Percentiles rank a stretch among this genome's conserved stretches.
Evolutionary conservation across 116 monocot genomes (phyloP).

Genomic region (Cymodocea nodosa): DNA sequence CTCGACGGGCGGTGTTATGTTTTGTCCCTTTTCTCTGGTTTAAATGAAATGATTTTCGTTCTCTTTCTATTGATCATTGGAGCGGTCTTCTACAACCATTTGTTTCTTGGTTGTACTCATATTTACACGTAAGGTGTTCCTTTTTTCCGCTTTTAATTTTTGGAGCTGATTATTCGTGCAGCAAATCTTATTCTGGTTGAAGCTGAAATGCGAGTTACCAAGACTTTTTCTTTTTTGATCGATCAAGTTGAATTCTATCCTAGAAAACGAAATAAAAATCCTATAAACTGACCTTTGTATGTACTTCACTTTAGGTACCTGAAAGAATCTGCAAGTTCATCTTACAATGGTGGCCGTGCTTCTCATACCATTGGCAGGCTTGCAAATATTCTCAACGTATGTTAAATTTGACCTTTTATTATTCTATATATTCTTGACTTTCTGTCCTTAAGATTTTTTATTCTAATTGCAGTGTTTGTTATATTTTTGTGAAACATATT

Average conservation of each 20-base stretch:
- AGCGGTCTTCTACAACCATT: too few species aligned
- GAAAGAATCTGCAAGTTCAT: slow-evolving; percentile 48
- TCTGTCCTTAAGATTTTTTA: background rate
- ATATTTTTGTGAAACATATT: background rate
- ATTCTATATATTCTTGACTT: background rate
- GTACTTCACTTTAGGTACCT: slow-evolving; percentile 33
- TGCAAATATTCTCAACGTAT: slow-evolving; percentile 65
- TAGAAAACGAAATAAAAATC: background rate
- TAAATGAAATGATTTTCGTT: too few species aligned
- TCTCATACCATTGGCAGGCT: slow-evolving; percentile 74
- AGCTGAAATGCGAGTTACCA: too few species aligned
- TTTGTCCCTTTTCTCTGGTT: too few species aligned
- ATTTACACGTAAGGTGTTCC: too few species aligned
- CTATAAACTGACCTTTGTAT: background rate
- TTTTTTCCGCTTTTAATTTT: too few species aligned
- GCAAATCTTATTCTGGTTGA: too few species aligned
- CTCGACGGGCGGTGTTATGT: too few species aligned
- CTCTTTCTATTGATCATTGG: too few species aligned
- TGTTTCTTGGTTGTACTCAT: too few species aligned
- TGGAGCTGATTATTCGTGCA: too few species aligned
- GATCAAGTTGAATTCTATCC: background rate
- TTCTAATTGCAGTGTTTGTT: background rate
- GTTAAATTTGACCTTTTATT: background rate
- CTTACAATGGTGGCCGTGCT: slow-evolving; percentile 42
- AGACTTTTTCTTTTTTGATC: too few species aligned